Conservation (phyloP, 2,329 filamentous ascomycete species). For the Ceratocystis diversiconidia region DNA sequence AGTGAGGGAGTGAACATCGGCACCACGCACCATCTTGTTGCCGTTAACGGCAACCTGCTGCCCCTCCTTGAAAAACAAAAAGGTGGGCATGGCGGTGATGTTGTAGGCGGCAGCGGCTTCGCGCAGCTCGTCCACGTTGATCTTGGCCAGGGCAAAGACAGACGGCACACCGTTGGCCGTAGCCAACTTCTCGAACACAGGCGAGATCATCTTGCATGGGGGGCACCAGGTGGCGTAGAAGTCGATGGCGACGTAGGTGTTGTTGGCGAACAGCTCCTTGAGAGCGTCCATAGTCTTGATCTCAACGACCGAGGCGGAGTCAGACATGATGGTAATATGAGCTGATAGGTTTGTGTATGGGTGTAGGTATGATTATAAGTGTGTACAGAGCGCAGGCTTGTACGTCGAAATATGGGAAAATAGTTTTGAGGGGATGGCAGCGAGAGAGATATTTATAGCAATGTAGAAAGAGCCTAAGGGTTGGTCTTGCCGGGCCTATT, state of each 20-base stretch:
- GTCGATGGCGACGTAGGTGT: conserved; percentile 63
- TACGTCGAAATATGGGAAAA: too few species aligned
- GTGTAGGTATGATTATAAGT: background rate
- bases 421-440: too few species aligned
- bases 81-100: conserved; percentile 86
- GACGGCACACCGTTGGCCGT: conserved; percentile 27
- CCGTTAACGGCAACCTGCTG: conserved; percentile 28
- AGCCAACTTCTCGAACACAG: conserved; percentile 38
- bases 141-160: conserved; percentile 64
- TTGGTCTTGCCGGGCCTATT: too few species aligned
- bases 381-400: background rate
- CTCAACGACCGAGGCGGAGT: conserved; percentile 15
- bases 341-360: background rate
- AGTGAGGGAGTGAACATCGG: conserved; percentile 21
- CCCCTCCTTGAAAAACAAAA: conserved; percentile 70
- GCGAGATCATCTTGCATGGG: conserved; percentile 84
- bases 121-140: conserved; percentile 74
- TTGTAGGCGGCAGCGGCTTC: conserved; percentile 63
- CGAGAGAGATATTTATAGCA: too few species aligned
- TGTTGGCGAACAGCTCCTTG: conserved; percentile 21
- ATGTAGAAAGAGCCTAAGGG: too few species aligned
- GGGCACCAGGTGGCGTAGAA: conserved; percentile 87
- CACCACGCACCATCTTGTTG: conserved; percentile 21
- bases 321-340: conserved; percentile 6
- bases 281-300: conserved; percentile 11